phyloP scores from a whole-genome alignment of 176 grass and related monocot species.

The Oryza glaberrima region DNA sequence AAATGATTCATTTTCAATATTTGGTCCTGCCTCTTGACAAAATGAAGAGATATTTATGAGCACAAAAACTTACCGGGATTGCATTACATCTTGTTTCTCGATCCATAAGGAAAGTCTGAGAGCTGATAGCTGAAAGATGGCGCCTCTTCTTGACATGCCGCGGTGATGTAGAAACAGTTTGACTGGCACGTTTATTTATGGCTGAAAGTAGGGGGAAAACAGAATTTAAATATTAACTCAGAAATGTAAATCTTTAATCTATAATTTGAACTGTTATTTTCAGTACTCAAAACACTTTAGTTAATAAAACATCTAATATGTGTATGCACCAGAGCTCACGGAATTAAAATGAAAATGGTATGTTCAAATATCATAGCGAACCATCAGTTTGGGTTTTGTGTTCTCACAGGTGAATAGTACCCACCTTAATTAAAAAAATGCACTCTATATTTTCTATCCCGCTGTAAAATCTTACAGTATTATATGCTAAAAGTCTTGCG shows the following conservation, averaged over 20 bases:
- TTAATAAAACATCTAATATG: neutral
- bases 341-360: neutral
- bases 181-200: constrained; percentile 51
- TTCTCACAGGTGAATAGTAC: neutral
- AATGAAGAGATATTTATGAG: neutral
- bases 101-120: constrained; percentile 29
- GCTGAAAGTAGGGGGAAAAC: constrained; percentile 45
- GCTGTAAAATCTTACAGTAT: neutral
- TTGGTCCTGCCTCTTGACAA: neutral
- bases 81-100: constrained; percentile 26
- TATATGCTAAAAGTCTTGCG: neutral
- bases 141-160: constrained; percentile 60
- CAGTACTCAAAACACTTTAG: neutral
- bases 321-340: neutral
- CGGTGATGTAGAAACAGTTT: constrained; percentile 25
- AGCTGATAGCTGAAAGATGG: constrained; percentile 47
- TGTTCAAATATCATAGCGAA: constrained; percentile 17
- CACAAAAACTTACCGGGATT: constrained; percentile 23
- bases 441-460: neutral
- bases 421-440: neutral
- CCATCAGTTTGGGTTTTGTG: neutral
- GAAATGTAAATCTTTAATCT: neutral
- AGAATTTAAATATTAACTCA: constrained; percentile 4
- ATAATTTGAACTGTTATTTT: neutral
- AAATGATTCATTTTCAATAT: constrained; percentile 6